Percentiles rank a stretch among this genome's conserved stretches.
phyloP scores from a whole-genome alignment of 352 stramenopile species.

The Phytopythium sindhum region DNA sequence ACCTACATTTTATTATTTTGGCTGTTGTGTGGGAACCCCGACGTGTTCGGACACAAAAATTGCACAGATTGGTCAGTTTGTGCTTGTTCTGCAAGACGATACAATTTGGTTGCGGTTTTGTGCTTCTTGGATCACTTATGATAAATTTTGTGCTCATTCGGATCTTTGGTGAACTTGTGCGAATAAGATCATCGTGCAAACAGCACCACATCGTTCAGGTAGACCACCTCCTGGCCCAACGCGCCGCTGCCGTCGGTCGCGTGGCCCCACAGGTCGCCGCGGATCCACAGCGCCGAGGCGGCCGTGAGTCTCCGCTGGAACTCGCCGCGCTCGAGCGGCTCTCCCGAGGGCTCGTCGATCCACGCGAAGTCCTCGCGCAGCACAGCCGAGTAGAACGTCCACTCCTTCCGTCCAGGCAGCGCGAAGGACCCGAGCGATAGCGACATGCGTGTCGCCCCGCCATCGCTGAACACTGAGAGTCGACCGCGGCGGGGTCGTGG shows the following conservation, averaged over 20 bases:
- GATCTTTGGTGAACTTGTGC: too few relatives aligned
- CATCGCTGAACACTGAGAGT: slow-evolving; percentile 41
- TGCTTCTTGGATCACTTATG: too few relatives aligned
- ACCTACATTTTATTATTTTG: too few relatives aligned
- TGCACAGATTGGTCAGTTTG: too few relatives aligned
- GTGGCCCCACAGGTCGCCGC: slow-evolving; percentile 64
- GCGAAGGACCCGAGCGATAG: slow-evolving; percentile 49
- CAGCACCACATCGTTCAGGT: slow-evolving; percentile 61
- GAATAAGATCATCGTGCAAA: slow-evolving; percentile 25
- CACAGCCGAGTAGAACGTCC: slow-evolving; percentile 63
- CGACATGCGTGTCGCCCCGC: slow-evolving; percentile 30
- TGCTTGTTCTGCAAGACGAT: too few relatives aligned
- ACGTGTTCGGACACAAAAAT: too few relatives aligned
- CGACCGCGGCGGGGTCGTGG: slow-evolving; percentile 47
- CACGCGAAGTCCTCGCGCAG: slow-evolving; percentile 77
- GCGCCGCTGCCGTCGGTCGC: slow-evolving; percentile 20
- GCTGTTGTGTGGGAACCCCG: too few relatives aligned
- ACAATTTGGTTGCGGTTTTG: too few relatives aligned
- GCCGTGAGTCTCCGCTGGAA: slow-evolving; percentile 32
- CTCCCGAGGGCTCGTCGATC: slow-evolving; percentile 52
- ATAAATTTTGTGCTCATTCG: too few relatives aligned
- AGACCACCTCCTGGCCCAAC: slow-evolving; percentile 64
- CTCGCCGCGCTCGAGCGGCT: slow-evolving; percentile 15
- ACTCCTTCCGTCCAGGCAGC: slow-evolving; percentile 31
- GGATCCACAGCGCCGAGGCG: slow-evolving; percentile 49